These are phyloP conservation scores for Lithospermum erythrorhizon DNA, from an alignment of 257 asterid genomes.

Conservation along the genomic window DNA sequence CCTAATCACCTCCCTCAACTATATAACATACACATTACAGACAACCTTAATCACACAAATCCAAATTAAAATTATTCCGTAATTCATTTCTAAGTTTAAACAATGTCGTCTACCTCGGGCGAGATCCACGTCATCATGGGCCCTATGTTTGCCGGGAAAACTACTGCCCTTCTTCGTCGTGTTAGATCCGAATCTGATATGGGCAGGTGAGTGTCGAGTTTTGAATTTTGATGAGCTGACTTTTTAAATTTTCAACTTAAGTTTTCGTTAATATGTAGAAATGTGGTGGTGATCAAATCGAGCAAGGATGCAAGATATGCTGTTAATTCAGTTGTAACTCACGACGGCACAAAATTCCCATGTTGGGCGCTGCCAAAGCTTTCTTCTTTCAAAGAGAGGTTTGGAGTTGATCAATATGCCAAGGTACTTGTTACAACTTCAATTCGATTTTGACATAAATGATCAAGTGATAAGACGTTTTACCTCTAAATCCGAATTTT, in stretches of 20 bases:
- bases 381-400: slow-evolving; percentile 37
- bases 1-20: no score
- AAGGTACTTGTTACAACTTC: slow-evolving; percentile 20
- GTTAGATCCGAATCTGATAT: slow-evolving; percentile 14
- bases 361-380: slow-evolving; percentile 63
- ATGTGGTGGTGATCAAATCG: slow-evolving; percentile 56
- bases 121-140: slow-evolving; percentile 79
- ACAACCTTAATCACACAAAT: no score
- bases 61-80: no score
- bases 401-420: slow-evolving; percentile 44
- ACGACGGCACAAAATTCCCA: slow-evolving; percentile 62
- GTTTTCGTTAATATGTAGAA: no score
- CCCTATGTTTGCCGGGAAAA: slow-evolving; percentile 90
- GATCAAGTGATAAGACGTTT: no score
- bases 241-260: no score
- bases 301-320: slow-evolving; percentile 61
- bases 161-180: slow-evolving; percentile 43
- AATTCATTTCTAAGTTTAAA: no score
- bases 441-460: no score
- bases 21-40: no score
- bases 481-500: no score
- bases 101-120: slow-evolving; percentile 15
- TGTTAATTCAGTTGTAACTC: slow-evolving; percentile 52
- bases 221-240: no score
- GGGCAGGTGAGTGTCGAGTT: slow-evolving; percentile 10